Percentiles rank a stretch among this genome's conserved stretches.
These are phyloP conservation scores for Colletotrichum gigasporum DNA, from an alignment of 2,329 filamentous ascomycete species.

Conservation along the genomic window DNA sequence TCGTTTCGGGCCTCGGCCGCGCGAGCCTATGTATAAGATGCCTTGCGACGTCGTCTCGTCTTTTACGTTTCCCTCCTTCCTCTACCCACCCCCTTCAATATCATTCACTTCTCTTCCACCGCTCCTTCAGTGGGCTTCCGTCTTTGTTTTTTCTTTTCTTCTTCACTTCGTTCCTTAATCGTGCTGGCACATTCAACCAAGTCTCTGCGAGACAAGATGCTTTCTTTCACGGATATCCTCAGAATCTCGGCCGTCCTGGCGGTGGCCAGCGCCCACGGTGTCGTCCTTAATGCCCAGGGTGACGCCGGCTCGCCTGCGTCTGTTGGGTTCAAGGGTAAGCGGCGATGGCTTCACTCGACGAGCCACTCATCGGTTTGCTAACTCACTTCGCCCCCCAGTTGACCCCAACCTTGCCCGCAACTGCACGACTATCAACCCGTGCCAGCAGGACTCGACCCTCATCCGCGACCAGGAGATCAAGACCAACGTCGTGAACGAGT, in stretches of 20 bases:
- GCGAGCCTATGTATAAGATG: slow-evolving; percentile 28
- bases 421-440: slow-evolving; percentile 71
- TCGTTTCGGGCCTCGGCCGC: slow-evolving; percentile 24
- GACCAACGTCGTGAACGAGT: slow-evolving; percentile 64
- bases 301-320: slow-evolving; percentile 54
- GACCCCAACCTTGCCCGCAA: slow-evolving; percentile 66
- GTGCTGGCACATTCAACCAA: slow-evolving; percentile 33
- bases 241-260: slow-evolving; percentile 46
- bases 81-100: slow-evolving; percentile 14
- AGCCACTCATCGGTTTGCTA: neutral
- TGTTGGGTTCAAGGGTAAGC: slow-evolving; percentile 58
- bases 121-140: slow-evolving; percentile 33
- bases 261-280: slow-evolving; percentile 53
- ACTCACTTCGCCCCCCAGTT: slow-evolving; percentile 45
- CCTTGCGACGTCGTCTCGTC: slow-evolving; percentile 16
- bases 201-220: slow-evolving; percentile 43
- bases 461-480: slow-evolving; percentile 67
- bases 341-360: neutral
- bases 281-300: slow-evolving; percentile 58
- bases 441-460: slow-evolving; percentile 72
- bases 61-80: slow-evolving; percentile 10
- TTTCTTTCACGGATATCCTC: slow-evolving; percentile 44
- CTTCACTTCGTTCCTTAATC: slow-evolving; percentile 38
- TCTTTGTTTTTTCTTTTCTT: slow-evolving; percentile 35
- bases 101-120: slow-evolving; percentile 8